A percentile compares a stretch with the other conserved stretches of the same genome.
phyloP scores from a whole-genome alignment of 1,284 basidiomycete species.

The Papiliotrema flavescens region DNA sequence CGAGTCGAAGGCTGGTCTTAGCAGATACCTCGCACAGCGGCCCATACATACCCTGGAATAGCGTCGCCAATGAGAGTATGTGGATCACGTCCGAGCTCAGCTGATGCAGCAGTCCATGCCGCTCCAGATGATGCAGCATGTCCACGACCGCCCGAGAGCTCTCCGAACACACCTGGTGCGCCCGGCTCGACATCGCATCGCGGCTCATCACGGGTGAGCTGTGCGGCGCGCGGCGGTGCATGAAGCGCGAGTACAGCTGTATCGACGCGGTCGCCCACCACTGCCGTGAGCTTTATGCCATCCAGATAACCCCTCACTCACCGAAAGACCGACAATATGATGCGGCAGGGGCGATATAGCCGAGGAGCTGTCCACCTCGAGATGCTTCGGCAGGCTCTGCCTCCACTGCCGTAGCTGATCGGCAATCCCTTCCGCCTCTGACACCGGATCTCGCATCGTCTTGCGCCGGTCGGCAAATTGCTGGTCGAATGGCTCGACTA shows the following conservation, averaged over 20 bases:
- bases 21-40: not conserved
- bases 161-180: slow-evolving; percentile 26
- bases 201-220: not conserved
- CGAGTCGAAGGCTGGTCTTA: slow-evolving; percentile 20
- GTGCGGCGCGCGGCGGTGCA: slow-evolving; percentile 11
- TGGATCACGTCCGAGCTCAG: slow-evolving; percentile 44
- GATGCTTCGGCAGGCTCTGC: slow-evolving; percentile 19
- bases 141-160: slow-evolving; percentile 35
- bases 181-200: not conserved
- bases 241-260: slow-evolving; percentile 38
- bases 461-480: not conserved
- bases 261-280: slow-evolving; percentile 42
- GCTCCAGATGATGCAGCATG: slow-evolving; percentile 33
- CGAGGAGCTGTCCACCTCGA: slow-evolving; percentile 19
- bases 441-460: not conserved
- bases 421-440: slow-evolving; percentile 18
- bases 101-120: slow-evolving; percentile 29
- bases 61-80: slow-evolving; percentile 37
- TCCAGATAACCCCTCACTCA: slow-evolving; percentile 10
- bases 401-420: slow-evolving; percentile 33
- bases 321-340: slow-evolving; percentile 34
- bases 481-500: slow-evolving; percentile 8
- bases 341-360: slow-evolving; percentile 34
- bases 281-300: slow-evolving; percentile 4
- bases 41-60: slow-evolving; percentile 20